Conservation (phyloP, 2,329 filamentous ascomycete genomes). For the Trichothecium sympodiale region DNA sequence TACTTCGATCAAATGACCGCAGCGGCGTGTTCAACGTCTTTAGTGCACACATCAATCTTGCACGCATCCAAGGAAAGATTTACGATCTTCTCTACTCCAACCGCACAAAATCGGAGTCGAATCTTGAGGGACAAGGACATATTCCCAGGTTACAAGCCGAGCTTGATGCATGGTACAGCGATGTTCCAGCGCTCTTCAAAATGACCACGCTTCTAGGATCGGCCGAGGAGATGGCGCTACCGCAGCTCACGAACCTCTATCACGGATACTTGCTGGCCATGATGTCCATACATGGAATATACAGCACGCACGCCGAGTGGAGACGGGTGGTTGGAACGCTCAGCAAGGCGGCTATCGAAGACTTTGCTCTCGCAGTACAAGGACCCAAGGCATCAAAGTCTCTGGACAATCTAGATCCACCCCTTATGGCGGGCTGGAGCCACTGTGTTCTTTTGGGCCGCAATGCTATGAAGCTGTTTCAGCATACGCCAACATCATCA, state of each 20-base stretch:
- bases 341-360: constrained; percentile 13
- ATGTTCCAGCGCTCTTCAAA: constrained; percentile 20
- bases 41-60: constrained; percentile 24
- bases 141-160: constrained; percentile 17
- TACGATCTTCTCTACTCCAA: constrained; percentile 27
- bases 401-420: constrained; percentile 4
- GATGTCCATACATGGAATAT: constrained; percentile 26
- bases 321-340: constrained; percentile 19
- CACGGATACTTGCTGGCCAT: constrained; percentile 23
- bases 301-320: constrained; percentile 25
- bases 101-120: constrained; percentile 13
- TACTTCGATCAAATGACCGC: too few relatives aligned
- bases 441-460: constrained; percentile 21
- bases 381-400: too few relatives aligned
- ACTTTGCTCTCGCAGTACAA: constrained; percentile 7
- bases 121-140: constrained; percentile 16
- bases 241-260: constrained; percentile 20
- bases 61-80: constrained; percentile 27
- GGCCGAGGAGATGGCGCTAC: background rate
- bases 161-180: constrained; percentile 24
- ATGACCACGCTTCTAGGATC: constrained; percentile 21
- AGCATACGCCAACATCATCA: constrained; percentile 16
- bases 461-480: constrained; percentile 20
- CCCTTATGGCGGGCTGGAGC: constrained; percentile 20
- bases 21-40: constrained; percentile 24